Evolutionary conservation across 2,329 filamentous ascomycete species (phyloP).

Genomic region (Botrytis paeoniae): DNA sequence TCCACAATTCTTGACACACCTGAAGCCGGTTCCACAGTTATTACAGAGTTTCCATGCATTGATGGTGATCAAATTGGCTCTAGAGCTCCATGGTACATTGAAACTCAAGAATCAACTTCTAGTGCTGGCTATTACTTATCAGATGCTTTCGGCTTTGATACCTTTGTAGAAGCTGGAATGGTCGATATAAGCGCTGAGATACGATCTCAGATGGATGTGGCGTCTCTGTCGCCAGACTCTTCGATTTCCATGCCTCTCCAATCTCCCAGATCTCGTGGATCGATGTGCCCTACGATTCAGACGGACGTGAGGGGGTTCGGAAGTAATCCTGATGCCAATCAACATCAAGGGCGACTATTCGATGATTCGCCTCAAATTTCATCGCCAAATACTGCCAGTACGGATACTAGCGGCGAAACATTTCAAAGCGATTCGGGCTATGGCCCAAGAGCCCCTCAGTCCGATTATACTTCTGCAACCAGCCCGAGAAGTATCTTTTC

Average conservation of each 20-base stretch:
- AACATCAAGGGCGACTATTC: not conserved
- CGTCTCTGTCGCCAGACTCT: too few relatives aligned
- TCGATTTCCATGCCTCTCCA: too few relatives aligned
- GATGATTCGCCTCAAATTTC: not conserved
- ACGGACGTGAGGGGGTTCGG: not conserved
- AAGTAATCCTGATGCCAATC: not conserved
- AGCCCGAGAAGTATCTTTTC: not conserved
- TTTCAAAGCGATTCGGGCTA: not conserved
- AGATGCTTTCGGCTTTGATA: not conserved
- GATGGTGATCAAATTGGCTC: not conserved
- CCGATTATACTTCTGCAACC: not conserved
- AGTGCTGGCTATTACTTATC: not conserved
- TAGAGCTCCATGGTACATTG: not conserved
- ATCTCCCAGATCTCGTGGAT: not conserved
- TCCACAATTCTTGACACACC: not conserved
- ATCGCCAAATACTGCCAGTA: slow-evolving; percentile 1
- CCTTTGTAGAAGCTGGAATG: too few relatives aligned
- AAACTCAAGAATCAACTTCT: not conserved
- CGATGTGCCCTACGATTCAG: not conserved
- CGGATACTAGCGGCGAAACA: not conserved
- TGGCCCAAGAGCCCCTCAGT: not conserved
- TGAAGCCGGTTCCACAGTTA: not conserved
- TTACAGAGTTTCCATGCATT: not conserved
- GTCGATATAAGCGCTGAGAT: not conserved
- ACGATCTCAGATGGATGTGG: not conserved